Conservation (phyloP, 257 asterid genomes). For the Salvia rosmarinus region DNA sequence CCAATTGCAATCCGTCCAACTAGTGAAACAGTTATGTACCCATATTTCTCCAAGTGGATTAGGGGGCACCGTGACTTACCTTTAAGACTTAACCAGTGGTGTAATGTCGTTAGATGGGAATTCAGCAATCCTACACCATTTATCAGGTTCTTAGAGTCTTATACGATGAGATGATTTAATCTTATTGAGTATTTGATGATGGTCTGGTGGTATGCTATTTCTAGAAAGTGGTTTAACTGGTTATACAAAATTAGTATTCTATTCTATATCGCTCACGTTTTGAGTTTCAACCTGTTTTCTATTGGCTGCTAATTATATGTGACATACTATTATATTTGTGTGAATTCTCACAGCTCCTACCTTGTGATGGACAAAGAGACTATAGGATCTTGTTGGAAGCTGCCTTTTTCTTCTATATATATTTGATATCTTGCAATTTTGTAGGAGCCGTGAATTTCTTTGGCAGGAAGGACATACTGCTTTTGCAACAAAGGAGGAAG, state of each 20-base stretch:
- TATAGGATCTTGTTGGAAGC: background rate
- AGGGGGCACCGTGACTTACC: slow-evolving; percentile 97
- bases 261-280: background rate
- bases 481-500: slow-evolving; percentile 92
- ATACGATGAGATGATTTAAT: slow-evolving; percentile 7
- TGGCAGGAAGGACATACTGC: slow-evolving; percentile 99
- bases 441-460: slow-evolving; percentile 95
- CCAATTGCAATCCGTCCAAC: slow-evolving; percentile 99
- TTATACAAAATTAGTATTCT: slow-evolving; percentile 7
- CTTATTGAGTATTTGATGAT: slow-evolving; percentile 7
- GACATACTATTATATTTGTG: background rate
- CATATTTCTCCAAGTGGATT: slow-evolving; percentile 95
- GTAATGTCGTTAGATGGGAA: slow-evolving; percentile 99
- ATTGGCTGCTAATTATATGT: background rate
- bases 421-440: slow-evolving; percentile 34
- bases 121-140: slow-evolving; percentile 99
- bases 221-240: background rate
- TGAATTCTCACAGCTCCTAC: slow-evolving; percentile 16
- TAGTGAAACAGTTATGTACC: slow-evolving; percentile 99
- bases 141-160: slow-evolving; percentile 64
- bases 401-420: background rate
- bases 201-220: slow-evolving; percentile 21
- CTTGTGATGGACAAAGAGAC: slow-evolving; percentile 8
- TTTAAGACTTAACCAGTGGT: slow-evolving; percentile 93
- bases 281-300: background rate